A percentile compares a stretch with the other conserved stretches of the same genome.
Evolutionary conservation across 345 rosid species (phyloP).

Genomic region (Crucihimalaya himalaica): DNA sequence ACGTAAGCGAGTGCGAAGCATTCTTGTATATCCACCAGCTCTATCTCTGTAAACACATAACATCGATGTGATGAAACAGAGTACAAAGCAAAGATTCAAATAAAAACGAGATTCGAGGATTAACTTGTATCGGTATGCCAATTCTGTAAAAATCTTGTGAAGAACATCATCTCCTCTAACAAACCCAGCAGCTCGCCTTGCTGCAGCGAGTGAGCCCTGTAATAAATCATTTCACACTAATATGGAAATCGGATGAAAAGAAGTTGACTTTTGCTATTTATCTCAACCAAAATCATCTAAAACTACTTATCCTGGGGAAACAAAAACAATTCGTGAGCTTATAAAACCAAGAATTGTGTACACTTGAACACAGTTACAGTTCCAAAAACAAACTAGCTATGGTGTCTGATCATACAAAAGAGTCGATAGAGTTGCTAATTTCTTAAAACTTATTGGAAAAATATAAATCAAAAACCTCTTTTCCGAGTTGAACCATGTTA

Average conservation of each 20-base stretch:
- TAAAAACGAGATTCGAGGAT: background rate
- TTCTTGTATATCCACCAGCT: slow-evolving; percentile 92
- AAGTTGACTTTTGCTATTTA: background rate
- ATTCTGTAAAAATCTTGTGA: slow-evolving; percentile 87
- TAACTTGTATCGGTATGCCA: slow-evolving; percentile 90
- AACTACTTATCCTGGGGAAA: background rate
- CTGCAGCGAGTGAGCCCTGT: slow-evolving; percentile 82
- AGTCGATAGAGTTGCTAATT: background rate
- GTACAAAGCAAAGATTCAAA: background rate
- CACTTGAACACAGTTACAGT: slow-evolving; percentile 1
- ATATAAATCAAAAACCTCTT: no score
- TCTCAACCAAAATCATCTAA: background rate
- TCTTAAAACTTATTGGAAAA: background rate
- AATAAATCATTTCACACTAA: slow-evolving; percentile 2
- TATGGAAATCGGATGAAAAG: background rate
- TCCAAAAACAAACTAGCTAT: background rate
- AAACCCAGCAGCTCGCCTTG: slow-evolving; percentile 84
- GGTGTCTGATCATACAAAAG: slow-evolving; percentile 11
- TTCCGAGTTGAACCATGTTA: slow-evolving; percentile 89
- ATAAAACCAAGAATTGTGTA: background rate
- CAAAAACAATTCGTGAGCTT: background rate
- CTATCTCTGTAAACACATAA: slow-evolving; percentile 62
- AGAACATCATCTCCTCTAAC: slow-evolving; percentile 91
- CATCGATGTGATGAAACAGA: slow-evolving; percentile 13
- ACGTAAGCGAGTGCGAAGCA: slow-evolving; percentile 83